phyloP scores from a whole-genome alignment of 2,329 filamentous ascomycete species.

The Talaromyces sp. region DNA sequence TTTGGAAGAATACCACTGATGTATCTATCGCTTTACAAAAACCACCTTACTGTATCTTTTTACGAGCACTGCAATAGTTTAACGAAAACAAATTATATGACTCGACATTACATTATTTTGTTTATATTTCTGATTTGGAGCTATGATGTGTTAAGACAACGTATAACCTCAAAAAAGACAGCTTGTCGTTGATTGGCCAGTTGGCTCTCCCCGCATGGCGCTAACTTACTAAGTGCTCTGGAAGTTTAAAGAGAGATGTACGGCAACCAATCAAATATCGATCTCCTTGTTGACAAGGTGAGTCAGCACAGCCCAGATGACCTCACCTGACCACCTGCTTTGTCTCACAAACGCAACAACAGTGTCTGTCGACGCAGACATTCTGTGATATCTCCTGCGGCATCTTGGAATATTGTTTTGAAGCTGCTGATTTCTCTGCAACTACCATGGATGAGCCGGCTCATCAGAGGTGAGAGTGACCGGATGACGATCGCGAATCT shows the following conservation, averaged over 20 bases:
- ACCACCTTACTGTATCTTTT: neutral
- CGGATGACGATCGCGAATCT: neutral
- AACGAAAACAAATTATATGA: neutral
- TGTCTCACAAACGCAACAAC: neutral
- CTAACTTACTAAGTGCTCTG: neutral
- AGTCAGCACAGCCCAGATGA: neutral
- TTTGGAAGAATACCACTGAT: neutral
- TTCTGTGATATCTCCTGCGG: neutral
- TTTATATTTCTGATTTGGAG: neutral
- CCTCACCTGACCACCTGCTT: neutral
- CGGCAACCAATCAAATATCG: neutral
- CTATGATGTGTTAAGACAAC: neutral
- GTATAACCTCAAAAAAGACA: neutral
- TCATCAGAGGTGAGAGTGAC: neutral
- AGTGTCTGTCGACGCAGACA: neutral
- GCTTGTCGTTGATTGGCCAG: neutral
- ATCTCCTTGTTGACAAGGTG: neutral
- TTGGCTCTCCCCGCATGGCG: neutral
- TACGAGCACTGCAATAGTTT: neutral
- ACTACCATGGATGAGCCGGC: neutral
- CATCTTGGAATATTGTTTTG: neutral
- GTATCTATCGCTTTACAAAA: neutral
- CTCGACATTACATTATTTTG: neutral
- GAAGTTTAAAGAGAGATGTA: neutral
- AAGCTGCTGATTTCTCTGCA: neutral